phyloP scores from a whole-genome alignment of 2,329 filamentous ascomycete species.

The Xylariomycetidae sp. region DNA sequence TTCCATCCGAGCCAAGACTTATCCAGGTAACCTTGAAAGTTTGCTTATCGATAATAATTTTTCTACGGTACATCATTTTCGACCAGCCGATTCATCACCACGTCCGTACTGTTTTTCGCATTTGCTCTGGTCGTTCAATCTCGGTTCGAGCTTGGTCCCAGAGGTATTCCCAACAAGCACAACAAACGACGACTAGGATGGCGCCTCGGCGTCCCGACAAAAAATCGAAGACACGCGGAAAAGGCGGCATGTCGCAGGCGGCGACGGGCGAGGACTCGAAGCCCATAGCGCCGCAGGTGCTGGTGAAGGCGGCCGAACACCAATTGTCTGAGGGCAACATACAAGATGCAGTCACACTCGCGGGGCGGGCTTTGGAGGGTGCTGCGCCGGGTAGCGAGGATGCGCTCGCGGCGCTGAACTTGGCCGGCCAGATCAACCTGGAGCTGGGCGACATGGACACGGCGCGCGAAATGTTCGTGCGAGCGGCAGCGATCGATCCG shows the following conservation, averaged over 20 bases:
- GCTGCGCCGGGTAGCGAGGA: slow-evolving; percentile 33
- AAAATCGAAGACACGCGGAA: slow-evolving; percentile 24
- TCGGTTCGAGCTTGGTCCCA: background rate
- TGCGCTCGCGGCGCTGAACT: slow-evolving; percentile 61
- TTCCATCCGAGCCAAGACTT: background rate
- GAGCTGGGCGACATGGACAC: slow-evolving; percentile 75
- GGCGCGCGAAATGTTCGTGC: slow-evolving; percentile 65
- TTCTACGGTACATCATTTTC: too few species aligned
- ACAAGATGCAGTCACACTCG: slow-evolving; percentile 22
- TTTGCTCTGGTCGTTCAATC: too few species aligned
- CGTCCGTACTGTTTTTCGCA: too few species aligned
- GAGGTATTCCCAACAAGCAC: background rate
- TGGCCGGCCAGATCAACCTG: slow-evolving; percentile 76
- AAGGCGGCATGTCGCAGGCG: slow-evolving; percentile 19
- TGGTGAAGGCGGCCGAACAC: slow-evolving; percentile 27
- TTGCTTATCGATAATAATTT: slow-evolving; percentile 23
- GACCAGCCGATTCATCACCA: too few species aligned
- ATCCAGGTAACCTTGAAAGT: background rate
- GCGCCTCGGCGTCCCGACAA: slow-evolving; percentile 28
- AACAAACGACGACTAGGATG: slow-evolving; percentile 16
- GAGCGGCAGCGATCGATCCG: slow-evolving; percentile 69
- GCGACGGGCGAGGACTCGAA: slow-evolving; percentile 12
- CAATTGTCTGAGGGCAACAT: slow-evolving; percentile 27
- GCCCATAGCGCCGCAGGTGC: slow-evolving; percentile 23
- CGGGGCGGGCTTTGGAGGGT: slow-evolving; percentile 24